Base-by-base conservation (phyloP, 805 yeast species). In the Ogataea paradorogensis region DNA sequence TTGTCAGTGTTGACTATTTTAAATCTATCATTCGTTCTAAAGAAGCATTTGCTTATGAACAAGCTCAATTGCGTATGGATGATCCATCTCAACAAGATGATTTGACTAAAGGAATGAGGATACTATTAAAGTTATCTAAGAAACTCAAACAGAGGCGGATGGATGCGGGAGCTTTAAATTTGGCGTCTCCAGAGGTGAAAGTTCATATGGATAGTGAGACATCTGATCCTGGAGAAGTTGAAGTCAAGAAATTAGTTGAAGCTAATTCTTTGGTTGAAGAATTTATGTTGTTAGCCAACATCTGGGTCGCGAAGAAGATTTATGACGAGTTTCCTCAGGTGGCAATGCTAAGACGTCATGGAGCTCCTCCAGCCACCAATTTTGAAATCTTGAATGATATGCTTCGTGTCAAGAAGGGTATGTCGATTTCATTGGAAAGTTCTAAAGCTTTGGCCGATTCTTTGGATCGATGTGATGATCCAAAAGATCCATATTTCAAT, bases 151-250 rank as follows among this genome's bases (percentile, higher is more conserved):
- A 86, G 63, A 78, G 80, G 59, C 76, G 99, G 62, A 66, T 90
- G 55, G 91, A 84, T 48, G 93, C 95, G 2, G 99, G 99, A 67
- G 99, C 99, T 0, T 74, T 93, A 60, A 93, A 93, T 61, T 70
- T 93, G 52, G 96, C 99, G 0, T 88, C 96, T 3, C 99, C 99
- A 0, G 99, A 93, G 62, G 99, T 93, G 34, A 91, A 91, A 63
- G 96, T 93, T 26, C 93, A 89, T 53, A 84, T 90, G 82, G 99
- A 93, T 56, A 83, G 91, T 58, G 99, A 93, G 65, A 89, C 98
- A 3, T 83, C 95, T 1, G 99, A 93, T 62, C 98, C 99, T 2
- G 84, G 84, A 44, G 96, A 88, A 54, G 97, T 93, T 32, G 98
- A 91, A 60, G 80, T 93, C 48, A 93, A 93, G 61, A 76, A 86